A percentile compares a stretch with the other conserved stretches of the same genome.
Conservation (phyloP, 768 basidiomycete genomes). For the Collybiopsis luxurians region DNA sequence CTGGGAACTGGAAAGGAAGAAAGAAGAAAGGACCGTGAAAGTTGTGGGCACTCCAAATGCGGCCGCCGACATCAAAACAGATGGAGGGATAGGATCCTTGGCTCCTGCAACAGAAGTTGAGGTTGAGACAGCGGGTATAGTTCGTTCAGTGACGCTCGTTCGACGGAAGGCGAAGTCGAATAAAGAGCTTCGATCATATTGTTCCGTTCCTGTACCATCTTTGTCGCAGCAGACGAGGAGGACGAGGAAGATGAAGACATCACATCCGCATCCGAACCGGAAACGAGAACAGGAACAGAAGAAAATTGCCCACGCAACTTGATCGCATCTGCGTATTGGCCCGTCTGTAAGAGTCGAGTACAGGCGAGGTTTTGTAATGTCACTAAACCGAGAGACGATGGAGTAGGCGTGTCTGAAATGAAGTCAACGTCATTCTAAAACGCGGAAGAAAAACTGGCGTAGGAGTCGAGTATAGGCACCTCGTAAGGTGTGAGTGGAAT, state of each 20-base stretch:
- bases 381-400: slow-evolving; percentile 48
- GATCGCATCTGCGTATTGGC: slow-evolving; percentile 69
- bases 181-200: slow-evolving; percentile 73
- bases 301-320: slow-evolving; percentile 66
- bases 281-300: not conserved
- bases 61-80: not conserved
- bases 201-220: slow-evolving; percentile 49
- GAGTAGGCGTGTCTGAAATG: slow-evolving; percentile 43
- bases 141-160: slow-evolving; percentile 38
- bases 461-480: slow-evolving; percentile 51
- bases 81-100: not conserved
- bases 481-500: slow-evolving; percentile 69
- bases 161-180: slow-evolving; percentile 55
- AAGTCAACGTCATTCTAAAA: slow-evolving; percentile 16
- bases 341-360: slow-evolving; percentile 71
- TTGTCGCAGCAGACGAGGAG: slow-evolving; percentile 37
- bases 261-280: no score
- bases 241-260: no score
- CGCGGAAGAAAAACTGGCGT: slow-evolving; percentile 37
- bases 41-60: not conserved
- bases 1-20: not conserved
- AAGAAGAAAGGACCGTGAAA: not conserved
- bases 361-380: slow-evolving; percentile 77
- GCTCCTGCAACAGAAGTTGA: slow-evolving; percentile 6
- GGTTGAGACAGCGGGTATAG: not conserved